Base-by-base conservation (phyloP, 2,329 filamentous ascomycete genomes). In the Verticillium klebahnii region DNA sequence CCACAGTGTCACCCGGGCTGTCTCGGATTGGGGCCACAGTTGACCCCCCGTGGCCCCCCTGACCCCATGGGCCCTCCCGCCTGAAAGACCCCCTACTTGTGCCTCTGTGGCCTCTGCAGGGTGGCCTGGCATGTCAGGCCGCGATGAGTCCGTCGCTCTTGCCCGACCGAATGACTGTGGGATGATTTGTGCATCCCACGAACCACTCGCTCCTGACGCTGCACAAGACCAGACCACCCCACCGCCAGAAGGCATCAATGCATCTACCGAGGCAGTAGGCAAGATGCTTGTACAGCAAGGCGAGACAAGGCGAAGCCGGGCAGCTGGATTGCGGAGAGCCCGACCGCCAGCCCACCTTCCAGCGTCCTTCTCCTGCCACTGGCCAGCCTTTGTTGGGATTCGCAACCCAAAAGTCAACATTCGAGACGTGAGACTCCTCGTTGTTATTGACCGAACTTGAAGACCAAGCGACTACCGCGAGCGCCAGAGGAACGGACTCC, bases 101-200 rank as follows among this genome's bases (percentile, higher is more conserved):
- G 17, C 17, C 17, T 25, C 2, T 14, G 37, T n/a, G 32, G 3
- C 23, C 17, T 25, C 2, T 23, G 37, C 14, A n/a, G 3, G 6
- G 17, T 4, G 23, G 23, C 57, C 57, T 58, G 23, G 45, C 11
- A 29, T 34, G 14, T 58, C 57, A 58, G 37, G 57, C 57, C 57
- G 57, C 39, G 25, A 52, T 23, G 15, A n/a, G 31, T 32, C 39
- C 6, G 11, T 50, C 37, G 40, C 39, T 50, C 45, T 23, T 50
- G 57, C 39, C 57, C 39, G 37, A 11, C 34, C 14, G 37, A 31
- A 58, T 32, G 57, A 58, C 36, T 58, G 57, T 58, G 57, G 40
- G 57, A 39, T 25, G 57, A 50, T 25, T 34, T 23, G 55, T 32
- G 45, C 45, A 50, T 23, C 45, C 19, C 19, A 50, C 45, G 39